phyloP scores from a whole-genome alignment of 495 filamentous ascomycete species.

The Xylaria longipes region DNA sequence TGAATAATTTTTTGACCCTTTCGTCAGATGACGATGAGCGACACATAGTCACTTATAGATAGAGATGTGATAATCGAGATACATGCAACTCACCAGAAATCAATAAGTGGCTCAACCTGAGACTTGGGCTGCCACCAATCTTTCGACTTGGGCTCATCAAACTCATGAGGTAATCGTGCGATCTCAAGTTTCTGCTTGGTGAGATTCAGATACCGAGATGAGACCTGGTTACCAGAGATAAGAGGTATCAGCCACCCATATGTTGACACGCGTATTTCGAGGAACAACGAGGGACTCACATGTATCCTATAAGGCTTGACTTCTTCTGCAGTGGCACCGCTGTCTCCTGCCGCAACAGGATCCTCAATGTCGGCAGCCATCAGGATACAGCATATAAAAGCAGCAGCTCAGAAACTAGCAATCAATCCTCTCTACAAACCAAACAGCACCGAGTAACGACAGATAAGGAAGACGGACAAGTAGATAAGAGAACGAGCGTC shows the following conservation, averaged over 20 bases:
- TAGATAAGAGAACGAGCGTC: conserved; percentile 29
- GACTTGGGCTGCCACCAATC: conserved; percentile 58
- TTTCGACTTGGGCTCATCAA: conserved; percentile 44
- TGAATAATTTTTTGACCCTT: not conserved
- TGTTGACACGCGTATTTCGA: not conserved
- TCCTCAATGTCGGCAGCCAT: conserved; percentile 35
- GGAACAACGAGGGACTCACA: conserved; percentile 39
- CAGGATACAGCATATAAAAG: conserved; percentile 25
- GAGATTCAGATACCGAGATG: conserved; percentile 57
- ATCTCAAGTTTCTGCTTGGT: conserved; percentile 62
- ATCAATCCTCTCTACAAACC: not conserved
- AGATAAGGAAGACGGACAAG: not conserved
- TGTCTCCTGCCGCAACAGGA: conserved; percentile 26
- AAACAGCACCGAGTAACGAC: not conserved
- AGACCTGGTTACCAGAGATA: conserved; percentile 44
- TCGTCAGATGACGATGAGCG: not conserved
- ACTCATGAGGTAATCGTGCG: conserved; percentile 59
- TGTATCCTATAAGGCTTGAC: conserved; percentile 59
- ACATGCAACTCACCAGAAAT: conserved; percentile 55
- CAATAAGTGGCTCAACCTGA: conserved; percentile 56
- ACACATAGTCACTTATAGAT: not conserved
- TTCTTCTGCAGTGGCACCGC: conserved; percentile 41
- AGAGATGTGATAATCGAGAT: conserved; percentile 9
- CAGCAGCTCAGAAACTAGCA: conserved; percentile 24
- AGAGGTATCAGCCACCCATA: conserved; percentile 26